Evolutionary conservation across 1,284 basidiomycete genomes (phyloP), one percentile per base, ranked within the genome.

Genomic region (Inonotus obliquus): DNA sequence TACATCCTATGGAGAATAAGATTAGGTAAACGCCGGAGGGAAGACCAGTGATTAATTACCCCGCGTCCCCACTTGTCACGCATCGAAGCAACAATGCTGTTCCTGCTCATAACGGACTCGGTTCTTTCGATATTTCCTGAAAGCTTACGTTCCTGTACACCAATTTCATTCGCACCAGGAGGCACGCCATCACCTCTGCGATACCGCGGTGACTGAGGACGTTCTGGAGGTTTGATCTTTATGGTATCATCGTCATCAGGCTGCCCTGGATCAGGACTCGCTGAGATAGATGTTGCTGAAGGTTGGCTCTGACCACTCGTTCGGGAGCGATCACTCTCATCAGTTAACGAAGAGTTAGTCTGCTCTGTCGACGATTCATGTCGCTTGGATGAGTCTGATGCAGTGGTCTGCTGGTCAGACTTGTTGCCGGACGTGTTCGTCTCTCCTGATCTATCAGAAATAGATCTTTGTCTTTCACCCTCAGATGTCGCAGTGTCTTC

Each of bases 21-120:
- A 13, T 57, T 55, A 54, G 55, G 48, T 25, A 67, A 51, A 32
- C 19, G 21, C 32, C 25, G 17, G 25, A 56, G 25, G 60, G 27
- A 49, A 61, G 29, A 19, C 55, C 27, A 49, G 64, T 27, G 32
- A 35, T 21, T 53, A 75, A 83, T 54, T 66, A 90, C 89, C 59
- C 71, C 75, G 54, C 75, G 78, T 27, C 80, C 78, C 67, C 87
- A 91, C 60, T 80, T 80, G 67, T 81, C 82, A 38, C 86, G 79
- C 76, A 91, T 82, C 0, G 83, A 82, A 51, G 89, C 86, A 41
- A 91, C 87, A 29, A 86, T 73, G 66, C 82, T 85, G 14, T 79
- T 81, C 37, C 70, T 79, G 65, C 82, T 87, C 56, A 71, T 77
- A 14, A 74, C 76, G 1, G 82, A 82, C 54, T 83, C 80, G 25